Base-by-base conservation (phyloP, 805 yeast species). In the Hanseniaspora guilliermondii region DNA sequence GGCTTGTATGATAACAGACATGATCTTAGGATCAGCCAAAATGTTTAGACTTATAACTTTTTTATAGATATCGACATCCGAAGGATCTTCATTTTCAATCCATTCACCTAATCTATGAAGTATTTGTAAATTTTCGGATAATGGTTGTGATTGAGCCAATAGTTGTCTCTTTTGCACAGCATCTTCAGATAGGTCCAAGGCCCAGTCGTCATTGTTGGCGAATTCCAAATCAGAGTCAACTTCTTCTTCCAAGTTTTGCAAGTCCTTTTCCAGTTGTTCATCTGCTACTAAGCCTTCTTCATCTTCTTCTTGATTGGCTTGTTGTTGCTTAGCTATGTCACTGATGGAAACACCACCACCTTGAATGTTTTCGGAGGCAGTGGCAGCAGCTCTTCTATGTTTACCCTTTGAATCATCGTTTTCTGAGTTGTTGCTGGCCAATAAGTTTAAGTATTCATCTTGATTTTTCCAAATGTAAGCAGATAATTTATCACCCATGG, bases 141-240 rank as follows among this genome's bases (percentile, higher is more conserved):
- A 61, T 40, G 59, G 68, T 60, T 62, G 68, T 56, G 76, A 67
- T 42, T 71, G 62, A 56, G 78, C 72, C 68, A 86, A 95, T 62
- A 80, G 73, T 45, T 95, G 96, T 72, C 98, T 85, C 46, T 85
- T 87, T 66, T 84, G 82, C 60, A 91, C 87, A 56, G 97, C 97
- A 72, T 88, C 97, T 68, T 86, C 93, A 48, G 95, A 85, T 78
- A 89, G 87, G 69, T 91, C 98, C 42, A 89, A 96, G 19, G 96
- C 87, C 97, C 97, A 91, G 60, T 87, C 95, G 61, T 86, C 97
- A 24, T 44, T 44, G 37, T 44, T 44, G 35, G 36, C 36, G 17
- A 44, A 44, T 44, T 44, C 47, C 21, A 30, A 30, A 7, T 44
- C 47, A 17, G 47, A 44, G 12, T 44, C 47, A 19, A 30, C 48